Evolutionary conservation across 2,329 filamentous ascomycete genomes (phyloP), one percentile per base, ranked within the genome.

Genomic region (Rhytidhysteron rufulum): DNA sequence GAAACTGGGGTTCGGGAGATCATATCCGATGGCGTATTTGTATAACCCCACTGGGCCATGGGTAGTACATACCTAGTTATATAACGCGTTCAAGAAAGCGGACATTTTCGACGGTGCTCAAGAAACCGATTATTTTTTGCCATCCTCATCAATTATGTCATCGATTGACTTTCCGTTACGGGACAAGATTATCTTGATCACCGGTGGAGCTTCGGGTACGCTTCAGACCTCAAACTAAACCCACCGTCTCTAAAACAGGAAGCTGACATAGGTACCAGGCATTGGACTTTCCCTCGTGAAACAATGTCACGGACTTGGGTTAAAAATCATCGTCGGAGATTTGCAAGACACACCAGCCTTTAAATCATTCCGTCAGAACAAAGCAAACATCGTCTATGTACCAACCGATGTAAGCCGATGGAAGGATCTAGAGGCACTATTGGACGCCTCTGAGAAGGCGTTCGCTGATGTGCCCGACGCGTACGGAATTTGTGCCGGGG

Each of bases 181-280:
- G 13, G 49, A 45, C 37, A 62, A 58, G 34, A 59, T 65, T 42
- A 50, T 62, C 15, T 48, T 60, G 1, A 54, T 66, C 37, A 65
- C 62, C 0, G 62, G 63, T 16, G 63, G 59, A 10, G 62, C 60
- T 41, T 65, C 60, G 39, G 58, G 57, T 59, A 43, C 21, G 21
- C 13, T 9, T 19, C 35, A 25, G 22, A 35, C 7, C 10, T 15
- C 13, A 13, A 15, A 21, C 11, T 4, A 17, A 3, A 32, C 17
- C 27, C 13, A 3, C 11, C 11, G 24, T 16, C 24, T 3, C 4
- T 24, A 27, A n/a, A n/a, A n/a, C n/a, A n/a, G n/a, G n/a, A n/a
- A n/a, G n/a, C 6, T 21, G 31, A 10, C 25, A 34, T 34, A 33
- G 16, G 21, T 3, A 18, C 10, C n/a, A 60, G 61, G 61, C 16